Percentiles rank a stretch among this genome's conserved stretches.
Conservation (phyloP, 1,139 yeast genomes). For the Blastobotrys illinoisensis region DNA sequence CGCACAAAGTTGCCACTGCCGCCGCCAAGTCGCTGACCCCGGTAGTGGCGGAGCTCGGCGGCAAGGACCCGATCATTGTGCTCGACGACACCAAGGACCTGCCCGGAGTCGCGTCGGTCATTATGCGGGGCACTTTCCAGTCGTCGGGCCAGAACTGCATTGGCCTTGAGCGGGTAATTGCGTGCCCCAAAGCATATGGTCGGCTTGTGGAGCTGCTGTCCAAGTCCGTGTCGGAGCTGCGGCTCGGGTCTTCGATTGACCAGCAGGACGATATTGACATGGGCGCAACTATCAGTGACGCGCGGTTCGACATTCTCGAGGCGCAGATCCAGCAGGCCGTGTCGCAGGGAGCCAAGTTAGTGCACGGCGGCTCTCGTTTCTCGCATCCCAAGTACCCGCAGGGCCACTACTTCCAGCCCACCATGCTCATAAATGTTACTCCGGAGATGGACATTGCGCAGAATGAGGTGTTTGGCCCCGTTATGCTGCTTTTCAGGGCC, state of each 20-base stretch:
- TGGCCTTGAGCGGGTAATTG: slow-evolving; percentile 90
- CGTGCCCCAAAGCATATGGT: slow-evolving; percentile 62
- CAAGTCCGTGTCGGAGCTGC: slow-evolving; percentile 51
- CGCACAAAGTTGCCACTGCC: slow-evolving; percentile 75
- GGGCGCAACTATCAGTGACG: slow-evolving; percentile 90
- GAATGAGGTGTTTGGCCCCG: slow-evolving; percentile 91
- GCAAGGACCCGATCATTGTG: slow-evolving; percentile 85
- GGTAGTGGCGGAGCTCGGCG: slow-evolving; percentile 91
- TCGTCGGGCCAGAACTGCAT: slow-evolving; percentile 97
- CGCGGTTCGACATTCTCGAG: slow-evolving; percentile 64
- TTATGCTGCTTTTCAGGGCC: slow-evolving; percentile 73
- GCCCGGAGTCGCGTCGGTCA: slow-evolving; percentile 64
- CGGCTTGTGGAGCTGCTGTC: slow-evolving; percentile 51
- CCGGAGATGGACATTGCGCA: slow-evolving; percentile 73
- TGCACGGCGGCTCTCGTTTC: slow-evolving; percentile 74
- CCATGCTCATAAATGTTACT: slow-evolving; percentile 76
- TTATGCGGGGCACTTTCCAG: slow-evolving; percentile 93
- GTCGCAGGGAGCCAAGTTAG: slow-evolving; percentile 66
- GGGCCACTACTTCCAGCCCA: slow-evolving; percentile 90
- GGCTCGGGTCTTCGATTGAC: slow-evolving; percentile 89
- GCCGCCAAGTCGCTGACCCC: slow-evolving; percentile 86
- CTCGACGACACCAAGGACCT: slow-evolving; percentile 54
- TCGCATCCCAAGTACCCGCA: slow-evolving; percentile 89
- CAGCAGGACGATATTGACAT: slow-evolving; percentile 78
- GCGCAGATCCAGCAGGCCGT: slow-evolving; percentile 68